Evolutionary conservation across 331 rosid genomes (phyloP), one percentile per base, ranked within the genome.

Genomic region (Phaseolus coccineus): DNA sequence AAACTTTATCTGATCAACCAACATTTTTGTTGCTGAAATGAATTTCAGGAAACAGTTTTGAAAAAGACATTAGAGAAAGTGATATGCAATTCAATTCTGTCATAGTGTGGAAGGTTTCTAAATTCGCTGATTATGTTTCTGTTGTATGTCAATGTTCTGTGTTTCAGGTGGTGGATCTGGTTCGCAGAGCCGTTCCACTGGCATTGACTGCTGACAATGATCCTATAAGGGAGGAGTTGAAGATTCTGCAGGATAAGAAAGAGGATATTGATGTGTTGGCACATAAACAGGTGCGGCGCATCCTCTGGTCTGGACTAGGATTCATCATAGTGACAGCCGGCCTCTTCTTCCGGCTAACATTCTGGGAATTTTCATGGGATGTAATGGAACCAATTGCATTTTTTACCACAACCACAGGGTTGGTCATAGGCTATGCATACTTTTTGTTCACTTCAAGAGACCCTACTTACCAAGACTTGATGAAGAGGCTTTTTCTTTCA

Each of bases 321-420:
- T 39, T 84, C 0, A 63, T 91, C 3, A 1, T 90, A 73, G 0
- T 80, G 22, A 91, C 85, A 15, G 89, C 93, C 0, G 92, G 93
- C 6, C 81, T 91, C 19, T 93, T 96, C 88, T 96, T 96, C 63
- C 79, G 99, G 77, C 87, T 96, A 69, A 96, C 99, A 14, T 96
- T 91, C 89, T 96, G 99, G 99, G 99, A 96, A 53, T 90, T 93
- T 63, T 96, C 99, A 7, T 96, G 99, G 99, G 99, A 96, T 52
- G 91, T 96, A 31, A 92, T 96, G 98, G 99, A 93, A 72, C 99
- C 99, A 24, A 81, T 96, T 65, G 96, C 99, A 1, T 96, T 91
- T 83, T 96, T 96, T 77, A 64, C 89, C 14, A 96, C 99, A 31
- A 63, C 93, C 4, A 19, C 86, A 19, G 96, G 97, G 31, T 80